Evolutionary conservation across 1,139 yeast species (phyloP).

Genomic region (Tardiomyces blankii): DNA sequence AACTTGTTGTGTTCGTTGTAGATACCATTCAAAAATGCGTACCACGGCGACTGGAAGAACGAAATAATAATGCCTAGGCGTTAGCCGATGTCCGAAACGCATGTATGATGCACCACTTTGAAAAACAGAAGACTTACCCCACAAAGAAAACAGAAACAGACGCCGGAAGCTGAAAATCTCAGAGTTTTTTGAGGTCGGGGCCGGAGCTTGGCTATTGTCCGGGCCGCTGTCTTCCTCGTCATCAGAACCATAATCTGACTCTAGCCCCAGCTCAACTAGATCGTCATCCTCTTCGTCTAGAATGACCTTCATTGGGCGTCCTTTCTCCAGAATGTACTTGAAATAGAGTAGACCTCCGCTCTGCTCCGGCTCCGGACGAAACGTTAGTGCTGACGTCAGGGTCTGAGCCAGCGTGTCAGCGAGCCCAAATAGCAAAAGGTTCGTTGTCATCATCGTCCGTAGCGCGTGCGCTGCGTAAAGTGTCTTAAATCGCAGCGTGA

Average conservation of each 20-base stretch:
- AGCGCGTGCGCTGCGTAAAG: constrained; percentile 58
- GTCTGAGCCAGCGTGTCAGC: constrained; percentile 88
- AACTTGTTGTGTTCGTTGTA: constrained; percentile 68
- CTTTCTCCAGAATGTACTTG: constrained; percentile 23
- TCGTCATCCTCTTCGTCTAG: constrained; percentile 24
- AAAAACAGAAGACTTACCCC: constrained; percentile 45
- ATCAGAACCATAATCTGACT: background rate
- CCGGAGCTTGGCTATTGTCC: constrained; percentile 21
- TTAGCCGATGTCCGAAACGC: too few relatives aligned
- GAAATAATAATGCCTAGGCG: constrained; percentile 54
- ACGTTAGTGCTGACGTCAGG: constrained; percentile 25
- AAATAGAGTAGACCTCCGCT: constrained; percentile 5
- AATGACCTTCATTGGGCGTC: constrained; percentile 25
- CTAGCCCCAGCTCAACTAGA: constrained; percentile 24
- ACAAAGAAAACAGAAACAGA: constrained; percentile 67
- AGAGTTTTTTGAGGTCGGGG: background rate
- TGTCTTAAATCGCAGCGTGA: constrained; percentile 27
- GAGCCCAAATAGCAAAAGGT: constrained; percentile 70
- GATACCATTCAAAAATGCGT: constrained; percentile 61
- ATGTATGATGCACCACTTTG: too few relatives aligned
- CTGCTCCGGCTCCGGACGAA: background rate
- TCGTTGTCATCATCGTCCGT: constrained; percentile 73
- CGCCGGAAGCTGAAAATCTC: constrained; percentile 49
- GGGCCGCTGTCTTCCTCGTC: constrained; percentile 24
- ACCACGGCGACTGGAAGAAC: constrained; percentile 84